phyloP scores from a whole-genome alignment of 2,329 filamentous ascomycete species.

The Scedosporium boydii region DNA sequence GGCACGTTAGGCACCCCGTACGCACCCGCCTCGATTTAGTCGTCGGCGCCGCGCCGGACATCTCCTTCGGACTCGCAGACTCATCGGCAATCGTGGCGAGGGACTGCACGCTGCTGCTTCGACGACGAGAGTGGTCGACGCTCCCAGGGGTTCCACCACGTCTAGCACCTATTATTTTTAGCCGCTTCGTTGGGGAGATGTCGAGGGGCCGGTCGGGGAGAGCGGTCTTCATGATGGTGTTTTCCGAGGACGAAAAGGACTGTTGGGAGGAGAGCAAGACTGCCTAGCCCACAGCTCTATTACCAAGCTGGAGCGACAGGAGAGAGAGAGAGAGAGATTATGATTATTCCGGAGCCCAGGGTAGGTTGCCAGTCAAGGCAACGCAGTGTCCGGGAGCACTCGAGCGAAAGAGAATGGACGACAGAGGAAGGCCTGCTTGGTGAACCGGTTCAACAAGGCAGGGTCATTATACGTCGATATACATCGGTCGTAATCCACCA shows the following conservation, averaged over 20 bases:
- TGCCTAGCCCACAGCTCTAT: neutral
- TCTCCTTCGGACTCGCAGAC: neutral
- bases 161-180: neutral
- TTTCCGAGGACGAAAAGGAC: neutral
- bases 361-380: neutral
- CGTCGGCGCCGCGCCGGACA: neutral
- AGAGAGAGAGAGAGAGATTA: neutral
- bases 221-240: neutral
- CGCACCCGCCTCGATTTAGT: constrained; percentile 74
- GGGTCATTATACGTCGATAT: neutral
- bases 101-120: constrained; percentile 2
- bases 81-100: neutral
- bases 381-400: neutral
- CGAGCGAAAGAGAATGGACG: neutral
- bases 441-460: neutral
- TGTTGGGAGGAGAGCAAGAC: neutral
- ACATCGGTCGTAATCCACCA: neutral
- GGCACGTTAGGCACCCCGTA: constrained; percentile 83
- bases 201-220: constrained; percentile 1
- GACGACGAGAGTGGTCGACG: neutral
- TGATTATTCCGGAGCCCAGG: neutral
- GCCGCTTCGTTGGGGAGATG: neutral
- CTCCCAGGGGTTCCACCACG: neutral
- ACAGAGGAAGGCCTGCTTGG: neutral
- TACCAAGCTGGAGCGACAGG: neutral